Base-by-base conservation (phyloP, 2,329 filamentous ascomycete genomes). In the Macrophomina tecta region DNA sequence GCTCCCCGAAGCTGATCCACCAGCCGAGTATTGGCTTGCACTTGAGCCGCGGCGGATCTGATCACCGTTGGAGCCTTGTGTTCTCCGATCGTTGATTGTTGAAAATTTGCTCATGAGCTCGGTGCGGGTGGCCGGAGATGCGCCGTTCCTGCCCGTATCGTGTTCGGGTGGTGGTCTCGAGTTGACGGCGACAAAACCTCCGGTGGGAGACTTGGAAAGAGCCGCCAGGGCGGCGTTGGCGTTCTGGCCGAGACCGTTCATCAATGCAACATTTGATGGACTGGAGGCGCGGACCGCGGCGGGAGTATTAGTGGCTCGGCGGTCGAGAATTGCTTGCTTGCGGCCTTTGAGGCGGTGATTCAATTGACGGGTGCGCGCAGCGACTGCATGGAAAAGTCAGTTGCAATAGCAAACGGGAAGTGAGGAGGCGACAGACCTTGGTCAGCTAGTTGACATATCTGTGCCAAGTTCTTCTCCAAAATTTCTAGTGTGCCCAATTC, bases 401-500 rank as follows among this genome's bases (percentile, higher is more conserved):
- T 49, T 32, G 42, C 9, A 16, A 30, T 30, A 14, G 45, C 16
- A 4, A 9, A 55, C 14, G 34, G 45, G 3, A 5, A 11, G 5
- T 9, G 18, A 38, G 30, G 30, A 11, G 48, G 32, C 5, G 9
- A 68, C 58, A 23, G 76, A 86, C 85, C 89, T 81, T 92, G 90
- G 74, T 96, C 93, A 3, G 93, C 92, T 73, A 90, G 88, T 74
- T 92, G 92, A 71, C 91, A 93, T 51, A 97, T 86, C 70, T 91
- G 86, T 45, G 88, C 87, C 42, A 96, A 82, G 69, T 92, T 90
- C 76, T 90, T 88, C 78, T 97, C 92, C 34, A 97, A 79, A 61
- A 96, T 94, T 72, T 95, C 92, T 72, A 96, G 82, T 0, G 92
- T 94, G 12, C 89, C 92, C 45, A 96, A 79, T 76, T 97, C 93